Percentiles rank a stretch among this genome's conserved stretches.
Conservation (phyloP, 2,329 filamentous ascomycete species). For the Fragosphaeria purpurea region DNA sequence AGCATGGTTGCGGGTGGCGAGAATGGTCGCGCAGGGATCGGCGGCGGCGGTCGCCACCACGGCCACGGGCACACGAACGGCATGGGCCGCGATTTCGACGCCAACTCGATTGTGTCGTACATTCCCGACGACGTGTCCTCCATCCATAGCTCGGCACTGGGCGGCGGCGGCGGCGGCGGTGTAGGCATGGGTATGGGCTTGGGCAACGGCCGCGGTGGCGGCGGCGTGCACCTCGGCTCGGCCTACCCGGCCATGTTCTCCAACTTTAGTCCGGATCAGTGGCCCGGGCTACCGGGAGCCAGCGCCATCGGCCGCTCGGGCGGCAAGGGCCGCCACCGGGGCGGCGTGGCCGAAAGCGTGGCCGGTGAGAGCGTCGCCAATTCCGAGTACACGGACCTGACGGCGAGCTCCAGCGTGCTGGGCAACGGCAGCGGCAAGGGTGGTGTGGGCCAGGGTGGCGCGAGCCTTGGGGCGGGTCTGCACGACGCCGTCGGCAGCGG, state of each 20-base stretch:
- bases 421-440: conserved; percentile 49
- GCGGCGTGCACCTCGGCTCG: conserved; percentile 63
- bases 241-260: conserved; percentile 95
- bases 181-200: no score
- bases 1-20: conserved; percentile 19
- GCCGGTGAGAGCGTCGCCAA: conserved; percentile 89
- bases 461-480: conserved; percentile 73
- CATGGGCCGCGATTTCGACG: conserved; percentile 52
- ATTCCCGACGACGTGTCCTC: conserved; percentile 96
- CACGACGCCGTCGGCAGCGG: conserved; percentile 61
- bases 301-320: conserved; percentile 46
- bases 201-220: not conserved
- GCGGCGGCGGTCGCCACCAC: conserved; percentile 44
- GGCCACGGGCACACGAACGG: conserved; percentile 24
- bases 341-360: conserved; percentile 55
- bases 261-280: conserved; percentile 75
- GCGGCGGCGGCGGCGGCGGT: conserved; percentile 48
- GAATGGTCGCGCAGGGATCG: conserved; percentile 30
- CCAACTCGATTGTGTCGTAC: conserved; percentile 84
- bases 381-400: conserved; percentile 70
- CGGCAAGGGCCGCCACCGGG: conserved; percentile 55
- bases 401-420: conserved; percentile 63
- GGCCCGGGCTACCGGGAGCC: conserved; percentile 72
- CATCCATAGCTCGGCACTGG: conserved; percentile 83
- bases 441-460: conserved; percentile 71